Conservation (phyloP, 2,329 filamentous ascomycete species). For the Fusarium avenaceum region DNA sequence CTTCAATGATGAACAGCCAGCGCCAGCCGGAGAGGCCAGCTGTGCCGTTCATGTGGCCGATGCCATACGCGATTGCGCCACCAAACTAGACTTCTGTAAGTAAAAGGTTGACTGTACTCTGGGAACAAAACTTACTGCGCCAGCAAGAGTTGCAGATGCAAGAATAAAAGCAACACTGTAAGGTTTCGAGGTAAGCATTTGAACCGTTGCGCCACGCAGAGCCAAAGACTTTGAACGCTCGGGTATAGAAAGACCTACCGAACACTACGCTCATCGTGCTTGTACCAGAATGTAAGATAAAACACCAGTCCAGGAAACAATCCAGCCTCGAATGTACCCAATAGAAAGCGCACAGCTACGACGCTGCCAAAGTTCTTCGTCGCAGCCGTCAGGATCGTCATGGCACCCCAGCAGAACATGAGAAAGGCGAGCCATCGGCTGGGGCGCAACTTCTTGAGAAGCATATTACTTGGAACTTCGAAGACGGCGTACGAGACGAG, state of each 20-base stretch:
- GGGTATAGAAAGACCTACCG: constrained; percentile 49
- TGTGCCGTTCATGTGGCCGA: constrained; percentile 77
- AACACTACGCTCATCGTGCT: constrained; percentile 76
- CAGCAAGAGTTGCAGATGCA: constrained; percentile 76
- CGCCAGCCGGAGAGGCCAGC: constrained; percentile 76
- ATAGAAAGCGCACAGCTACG: constrained; percentile 75
- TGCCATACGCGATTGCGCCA: constrained; percentile 78
- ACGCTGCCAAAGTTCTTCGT: constrained; percentile 72
- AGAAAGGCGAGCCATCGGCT: constrained; percentile 76
- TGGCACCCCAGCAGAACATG: constrained; percentile 75
- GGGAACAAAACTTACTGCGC: constrained; percentile 61
- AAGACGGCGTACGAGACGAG: constrained; percentile 72
- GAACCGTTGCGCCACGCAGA: constrained; percentile 6
- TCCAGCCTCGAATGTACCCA: constrained; percentile 78
- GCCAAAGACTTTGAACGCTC: constrained; percentile 1
- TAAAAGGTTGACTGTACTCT: neutral
- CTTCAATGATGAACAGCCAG: constrained; percentile 75
- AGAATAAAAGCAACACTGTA: constrained; percentile 76
- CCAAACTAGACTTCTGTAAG: constrained; percentile 63
- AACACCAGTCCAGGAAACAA: constrained; percentile 71
- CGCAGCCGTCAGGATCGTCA: constrained; percentile 76
- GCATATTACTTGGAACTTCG: constrained; percentile 75
- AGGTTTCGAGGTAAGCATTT: constrained; percentile 24
- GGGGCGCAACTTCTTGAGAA: constrained; percentile 74
- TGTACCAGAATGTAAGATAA: constrained; percentile 83